Evolutionary conservation across 2,329 filamentous ascomycete genomes (phyloP), one percentile per base, ranked within the genome.

Genomic region (Parafenestella ontariensis): DNA sequence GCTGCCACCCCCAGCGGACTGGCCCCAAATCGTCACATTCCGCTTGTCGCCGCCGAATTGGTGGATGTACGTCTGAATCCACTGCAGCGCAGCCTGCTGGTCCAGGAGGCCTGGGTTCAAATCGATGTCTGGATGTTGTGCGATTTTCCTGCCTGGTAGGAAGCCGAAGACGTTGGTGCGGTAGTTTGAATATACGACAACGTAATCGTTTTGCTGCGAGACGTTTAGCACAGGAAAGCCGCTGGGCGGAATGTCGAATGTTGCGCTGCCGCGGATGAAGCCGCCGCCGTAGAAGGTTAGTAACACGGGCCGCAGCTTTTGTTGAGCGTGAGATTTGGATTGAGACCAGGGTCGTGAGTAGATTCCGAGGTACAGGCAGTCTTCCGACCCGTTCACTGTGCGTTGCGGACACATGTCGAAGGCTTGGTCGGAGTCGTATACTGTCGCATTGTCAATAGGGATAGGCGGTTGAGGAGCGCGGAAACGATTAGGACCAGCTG

Each of bases 261-360:
- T 79, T 0, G 83, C 85, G 26, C 78, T 78, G 7, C 85, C 86
- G 65, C 84, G 75, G 46, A 87, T 83, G 72, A 85, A 88, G 2
- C 79, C 86, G 11, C 86, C 86, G 47, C 86, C 86, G 65, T 85
- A 86, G 65, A 86, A 87, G 3, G 81, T 80, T 3, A 88, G 80
- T 0, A 88, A 78, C 0, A 88, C 85, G 0, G 86, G 85, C 2
- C 83, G 77, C 1, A 80, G 70, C n/a, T 77, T 65, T 3, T 71
- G 64, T 49, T 42, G 13, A 5, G 6, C 15, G 10, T 8, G 1
- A 67, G 66, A 1, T 43, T n/a, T n/a, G 49, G 20, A 0, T n/a
- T 49, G 20, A 0, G 67, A 73, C 84, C 85, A 87, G 3, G 85
- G 85, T 0, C 85, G 79, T 4, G 83, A 81, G 71, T 85, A 87